phyloP scores from a whole-genome alignment of 1,284 basidiomycete species.

The Cryptococcus deneoformans region DNA sequence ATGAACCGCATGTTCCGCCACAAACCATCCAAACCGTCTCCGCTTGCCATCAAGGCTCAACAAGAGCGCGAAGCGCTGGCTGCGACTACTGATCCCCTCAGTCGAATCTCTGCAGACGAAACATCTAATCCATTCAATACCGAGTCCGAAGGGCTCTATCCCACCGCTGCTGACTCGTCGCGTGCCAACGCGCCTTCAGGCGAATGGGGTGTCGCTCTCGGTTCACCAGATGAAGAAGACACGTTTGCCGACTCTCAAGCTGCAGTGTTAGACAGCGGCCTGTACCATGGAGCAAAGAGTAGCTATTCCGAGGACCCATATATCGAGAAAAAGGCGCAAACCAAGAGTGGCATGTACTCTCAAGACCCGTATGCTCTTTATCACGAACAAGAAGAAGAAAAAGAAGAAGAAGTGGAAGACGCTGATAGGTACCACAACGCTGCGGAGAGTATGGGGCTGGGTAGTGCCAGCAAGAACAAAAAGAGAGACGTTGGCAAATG shows the following conservation, averaged over 20 bases:
- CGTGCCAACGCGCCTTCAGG: constrained; percentile 13
- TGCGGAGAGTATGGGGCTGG: constrained; percentile 10
- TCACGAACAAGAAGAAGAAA: constrained; percentile 15
- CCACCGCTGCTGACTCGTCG: not conserved
- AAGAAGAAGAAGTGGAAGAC: too few species aligned
- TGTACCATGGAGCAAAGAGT: not conserved
- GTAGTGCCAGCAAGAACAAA: not conserved
- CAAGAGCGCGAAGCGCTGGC: constrained; percentile 4
- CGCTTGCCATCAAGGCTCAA: constrained; percentile 33
- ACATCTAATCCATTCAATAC: constrained; percentile 1
- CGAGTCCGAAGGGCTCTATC: constrained; percentile 1
- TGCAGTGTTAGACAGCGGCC: not conserved
- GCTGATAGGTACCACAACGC: constrained; percentile 11
- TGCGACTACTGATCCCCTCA: not conserved
- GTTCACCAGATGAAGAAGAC: constrained; percentile 22
- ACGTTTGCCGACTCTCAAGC: constrained; percentile 12
- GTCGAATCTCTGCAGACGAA: not conserved
- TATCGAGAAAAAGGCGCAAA: constrained; percentile 5
- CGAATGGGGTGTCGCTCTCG: constrained; percentile 41
- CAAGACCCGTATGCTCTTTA: constrained; percentile 38
- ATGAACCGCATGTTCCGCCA: constrained; percentile 30
- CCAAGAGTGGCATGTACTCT: constrained; percentile 23
- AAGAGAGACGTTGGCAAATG: not conserved
- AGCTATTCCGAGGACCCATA: constrained; percentile 25
- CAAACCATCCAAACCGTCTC: constrained; percentile 43